A percentile compares a stretch with the other conserved stretches of the same genome.
Conservation (phyloP, 306 rosid species). For the Lathyrus sativus region DNA sequence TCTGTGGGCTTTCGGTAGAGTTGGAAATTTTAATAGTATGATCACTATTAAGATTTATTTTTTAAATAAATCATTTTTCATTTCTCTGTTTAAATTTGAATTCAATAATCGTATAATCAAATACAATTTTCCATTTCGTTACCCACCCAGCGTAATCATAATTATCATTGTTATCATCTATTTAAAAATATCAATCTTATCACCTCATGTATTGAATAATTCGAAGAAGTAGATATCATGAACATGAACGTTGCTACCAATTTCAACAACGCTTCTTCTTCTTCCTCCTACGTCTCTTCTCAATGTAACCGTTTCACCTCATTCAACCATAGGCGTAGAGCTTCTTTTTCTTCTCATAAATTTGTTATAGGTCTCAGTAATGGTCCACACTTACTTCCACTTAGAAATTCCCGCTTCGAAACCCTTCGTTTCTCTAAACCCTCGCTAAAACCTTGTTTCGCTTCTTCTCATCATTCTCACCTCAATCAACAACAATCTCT, state of each 20-base stretch:
- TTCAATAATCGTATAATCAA: too few species aligned
- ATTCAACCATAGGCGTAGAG: background rate
- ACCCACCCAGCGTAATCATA: too few species aligned
- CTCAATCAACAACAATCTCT: slow-evolving; percentile 29
- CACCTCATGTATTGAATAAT: background rate
- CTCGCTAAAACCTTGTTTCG: slow-evolving; percentile 41
- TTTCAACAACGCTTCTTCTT: background rate
- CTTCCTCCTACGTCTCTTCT: too few species aligned
- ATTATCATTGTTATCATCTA: too few species aligned
- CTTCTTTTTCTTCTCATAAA: background rate
- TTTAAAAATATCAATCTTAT: background rate
- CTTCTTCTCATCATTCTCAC: slow-evolving; percentile 31
- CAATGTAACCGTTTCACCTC: background rate
- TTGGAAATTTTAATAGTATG: background rate
- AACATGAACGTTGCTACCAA: background rate
- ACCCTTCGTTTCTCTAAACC: slow-evolving; percentile 39
- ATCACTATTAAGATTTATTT: too few species aligned
- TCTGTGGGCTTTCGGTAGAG: background rate
- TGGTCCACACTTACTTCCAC: slow-evolving; percentile 33
- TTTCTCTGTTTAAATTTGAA: too few species aligned
- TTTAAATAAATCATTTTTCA: too few species aligned
- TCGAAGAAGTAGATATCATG: background rate
- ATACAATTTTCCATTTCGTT: too few species aligned
- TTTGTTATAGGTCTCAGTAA: background rate
- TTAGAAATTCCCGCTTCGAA: slow-evolving; percentile 30